Base-by-base conservation (phyloP, 805 yeast genomes). In the Hanseniaspora pseudoguilliermondii region DNA sequence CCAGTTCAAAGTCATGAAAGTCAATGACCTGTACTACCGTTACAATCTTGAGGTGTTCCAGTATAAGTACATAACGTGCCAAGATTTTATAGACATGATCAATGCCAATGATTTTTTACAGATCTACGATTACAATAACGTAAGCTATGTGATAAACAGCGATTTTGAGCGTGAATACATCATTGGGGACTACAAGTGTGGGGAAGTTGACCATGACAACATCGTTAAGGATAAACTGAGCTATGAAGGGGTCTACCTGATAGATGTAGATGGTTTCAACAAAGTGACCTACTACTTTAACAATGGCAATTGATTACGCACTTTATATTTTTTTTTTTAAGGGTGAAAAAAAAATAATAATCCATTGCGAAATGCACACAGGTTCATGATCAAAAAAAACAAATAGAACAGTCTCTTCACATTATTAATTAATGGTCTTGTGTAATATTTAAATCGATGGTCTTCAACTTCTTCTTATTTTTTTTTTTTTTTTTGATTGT, bases 241-340 rank as follows among this genome's bases (percentile, higher is more conserved):
- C 20, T 44, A 44, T n/a, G 48, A 44, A 9, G 48, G 48, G 15
- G 29, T 7, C 4, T 44, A 44, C 23, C 23, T 44, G 38, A 29
- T 44, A 16, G 48, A 44, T 29, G 5, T 27, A n/a, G 36, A 44
- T 21, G n/a, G 23, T n/a, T n/a, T 11, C n/a, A 44, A 44, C 36
- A 44, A 21, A 8, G n/a, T 23, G 21, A 27, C 21, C 1, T 44
- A 44, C 10, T 27, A 27, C 38, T 44, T 16, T 58, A 61, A 52
- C 59, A 61, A 32, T 27, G 47, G 34, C 18, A 13, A 39, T 18
- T 39, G 25, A 39, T 39, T 18, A 39, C 42, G 42, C 42, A 39
- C 23, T 57, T 27, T 63, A 63, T 15, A 61, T 63, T 18, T 65
- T 29, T 29, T 63, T 18, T 65, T 29, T 29, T 29, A 29, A 29